phyloP scores from a whole-genome alignment of 768 basidiomycete species.

The Fomitopsis pulvina region DNA sequence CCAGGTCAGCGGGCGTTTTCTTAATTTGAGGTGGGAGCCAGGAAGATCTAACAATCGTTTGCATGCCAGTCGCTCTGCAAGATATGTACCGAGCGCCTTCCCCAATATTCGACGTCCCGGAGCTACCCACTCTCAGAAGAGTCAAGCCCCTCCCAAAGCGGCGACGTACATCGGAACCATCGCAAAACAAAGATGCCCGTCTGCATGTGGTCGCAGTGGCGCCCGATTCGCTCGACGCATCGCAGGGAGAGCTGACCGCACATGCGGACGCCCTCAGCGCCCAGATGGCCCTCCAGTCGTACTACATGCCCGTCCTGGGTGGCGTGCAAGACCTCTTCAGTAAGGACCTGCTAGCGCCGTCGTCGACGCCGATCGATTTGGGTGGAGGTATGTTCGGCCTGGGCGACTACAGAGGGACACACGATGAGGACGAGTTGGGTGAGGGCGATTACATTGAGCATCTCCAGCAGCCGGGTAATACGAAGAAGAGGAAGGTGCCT shows the following conservation, averaged over 20 bases:
- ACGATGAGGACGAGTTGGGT: conserved; percentile 41
- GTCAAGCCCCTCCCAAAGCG: conserved; percentile 79
- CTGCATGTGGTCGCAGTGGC: conserved; percentile 2
- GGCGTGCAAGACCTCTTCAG: conserved; percentile 40
- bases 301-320: conserved; percentile 52
- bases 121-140: conserved; percentile 54
- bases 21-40: background rate
- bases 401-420: conserved; percentile 14
- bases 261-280: conserved; percentile 53
- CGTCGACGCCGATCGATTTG: conserved; percentile 19
- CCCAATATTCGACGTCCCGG: conserved; percentile 59
- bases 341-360: conserved; percentile 13
- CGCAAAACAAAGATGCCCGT: conserved; percentile 10
- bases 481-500: conserved; percentile 86
- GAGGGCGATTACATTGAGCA: conserved; percentile 65
- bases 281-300: conserved; percentile 55
- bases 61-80: conserved; percentile 5
- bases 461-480: conserved; percentile 71
- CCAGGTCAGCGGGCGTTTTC: background rate
- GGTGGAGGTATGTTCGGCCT: conserved; percentile 13
- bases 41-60: background rate
- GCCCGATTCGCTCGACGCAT: conserved; percentile 33
- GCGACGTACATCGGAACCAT: conserved; percentile 42
- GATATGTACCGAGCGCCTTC: conserved; percentile 50
- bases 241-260: conserved; percentile 50